Conservation (phyloP, 208 protist genomes). For the Acanthamoeba castellanii region DNA sequence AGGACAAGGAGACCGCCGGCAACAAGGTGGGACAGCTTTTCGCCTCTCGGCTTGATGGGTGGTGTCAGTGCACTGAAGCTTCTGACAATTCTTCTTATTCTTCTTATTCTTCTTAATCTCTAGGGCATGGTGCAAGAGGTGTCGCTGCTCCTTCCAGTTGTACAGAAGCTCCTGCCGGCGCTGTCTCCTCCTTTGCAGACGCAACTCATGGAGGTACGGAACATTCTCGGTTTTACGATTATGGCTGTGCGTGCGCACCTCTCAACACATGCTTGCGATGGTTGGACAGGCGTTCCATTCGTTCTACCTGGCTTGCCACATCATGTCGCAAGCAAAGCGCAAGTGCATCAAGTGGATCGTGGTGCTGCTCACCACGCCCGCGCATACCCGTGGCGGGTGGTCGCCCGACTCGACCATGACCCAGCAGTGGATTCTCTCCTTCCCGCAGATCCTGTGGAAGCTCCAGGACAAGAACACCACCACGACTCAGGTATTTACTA, state of each 20-base stretch:
- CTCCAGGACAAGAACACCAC: slow-evolving; percentile 33
- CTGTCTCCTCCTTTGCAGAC: slow-evolving; percentile 29
- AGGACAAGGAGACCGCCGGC: slow-evolving; percentile 22
- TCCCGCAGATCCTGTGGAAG: slow-evolving; percentile 67
- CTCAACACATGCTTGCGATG: background rate
- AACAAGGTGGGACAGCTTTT: slow-evolving; percentile 1
- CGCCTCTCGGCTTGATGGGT: background rate
- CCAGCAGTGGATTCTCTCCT: slow-evolving; percentile 67
- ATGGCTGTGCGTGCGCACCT: background rate
- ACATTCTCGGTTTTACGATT: background rate
- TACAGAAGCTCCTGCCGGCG: slow-evolving; percentile 51
- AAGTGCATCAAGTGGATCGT: slow-evolving; percentile 66
- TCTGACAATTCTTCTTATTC: background rate
- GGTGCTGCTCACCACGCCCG: slow-evolving; percentile 32
- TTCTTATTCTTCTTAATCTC: background rate
- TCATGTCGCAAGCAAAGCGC: slow-evolving; percentile 59
- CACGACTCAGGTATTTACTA: slow-evolving; percentile 3
- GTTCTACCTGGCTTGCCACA: slow-evolving; percentile 50
- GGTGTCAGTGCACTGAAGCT: background rate
- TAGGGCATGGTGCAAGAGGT: slow-evolving; percentile 63
- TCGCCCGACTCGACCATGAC: slow-evolving; percentile 30
- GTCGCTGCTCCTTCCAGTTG: slow-evolving; percentile 17
- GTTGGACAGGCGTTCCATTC: slow-evolving; percentile 26
- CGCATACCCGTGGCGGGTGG: background rate
- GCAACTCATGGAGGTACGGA: slow-evolving; percentile 27